Conservation (phyloP, 148 eudicot genomes). For the Suaeda aralocaspica region DNA sequence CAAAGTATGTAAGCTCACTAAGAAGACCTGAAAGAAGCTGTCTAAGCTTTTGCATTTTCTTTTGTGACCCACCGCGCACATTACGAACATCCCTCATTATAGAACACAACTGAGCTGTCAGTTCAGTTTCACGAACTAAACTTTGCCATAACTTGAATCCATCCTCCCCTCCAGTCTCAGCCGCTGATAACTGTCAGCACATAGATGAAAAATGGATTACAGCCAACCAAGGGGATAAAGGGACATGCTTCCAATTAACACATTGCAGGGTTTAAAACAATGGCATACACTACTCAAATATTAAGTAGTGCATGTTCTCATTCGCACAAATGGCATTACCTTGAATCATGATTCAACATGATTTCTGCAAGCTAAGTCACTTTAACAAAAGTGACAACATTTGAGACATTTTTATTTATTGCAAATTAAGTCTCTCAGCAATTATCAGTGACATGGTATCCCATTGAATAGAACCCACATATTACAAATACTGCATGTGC, state of each 20-base stretch:
- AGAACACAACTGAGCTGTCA: constrained; percentile 94
- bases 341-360: not conserved
- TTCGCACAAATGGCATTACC: not conserved
- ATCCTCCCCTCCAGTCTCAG: constrained; percentile 65
- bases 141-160: constrained; percentile 97
- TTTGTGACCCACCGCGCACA: constrained; percentile 86
- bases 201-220: constrained; percentile 2
- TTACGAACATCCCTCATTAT: constrained; percentile 89
- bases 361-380: not conserved
- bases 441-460: not conserved
- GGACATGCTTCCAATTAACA: not conserved
- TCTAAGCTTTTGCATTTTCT: constrained; percentile 95
- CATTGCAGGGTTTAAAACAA: not conserved
- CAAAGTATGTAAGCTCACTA: constrained; percentile 94
- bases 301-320: not conserved
- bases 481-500: not conserved
- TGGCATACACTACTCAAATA: not conserved
- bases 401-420: not conserved
- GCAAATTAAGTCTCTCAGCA: not conserved
- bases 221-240: constrained; percentile 1
- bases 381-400: not conserved
- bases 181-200: constrained; percentile 55
- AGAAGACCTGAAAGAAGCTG: constrained; percentile 95
- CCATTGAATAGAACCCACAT: not conserved
- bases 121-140: constrained; percentile 92